A percentile compares a stretch with the other conserved stretches of the same genome.
Conservation (phyloP, 768 basidiomycete species). For the Tulasnella sp. region DNA sequence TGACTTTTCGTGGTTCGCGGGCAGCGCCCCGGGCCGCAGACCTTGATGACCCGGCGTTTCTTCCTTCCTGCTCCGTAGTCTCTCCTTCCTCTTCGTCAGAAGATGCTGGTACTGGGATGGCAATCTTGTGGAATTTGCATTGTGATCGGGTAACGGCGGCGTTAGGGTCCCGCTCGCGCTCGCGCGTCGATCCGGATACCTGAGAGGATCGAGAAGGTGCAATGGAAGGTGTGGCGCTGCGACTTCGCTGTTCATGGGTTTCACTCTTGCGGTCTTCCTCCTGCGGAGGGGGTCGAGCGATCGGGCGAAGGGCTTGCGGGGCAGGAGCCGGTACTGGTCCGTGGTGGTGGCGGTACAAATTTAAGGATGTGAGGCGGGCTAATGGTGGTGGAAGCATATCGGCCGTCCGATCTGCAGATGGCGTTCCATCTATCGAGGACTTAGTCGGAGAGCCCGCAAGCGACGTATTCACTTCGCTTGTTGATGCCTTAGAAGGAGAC, state of each 20-base stretch:
- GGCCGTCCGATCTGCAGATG: not conserved
- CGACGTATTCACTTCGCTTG: not conserved
- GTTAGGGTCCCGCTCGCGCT: slow-evolving; percentile 7
- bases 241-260: not conserved
- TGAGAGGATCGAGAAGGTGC: not conserved
- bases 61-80: not conserved
- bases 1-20: slow-evolving; percentile 3
- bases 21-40: not conserved
- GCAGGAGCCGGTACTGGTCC: not conserved
- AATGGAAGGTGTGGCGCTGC: not conserved
- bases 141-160: slow-evolving; percentile 20
- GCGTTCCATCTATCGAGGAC: not conserved
- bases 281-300: not conserved
- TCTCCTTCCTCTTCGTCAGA: not conserved
- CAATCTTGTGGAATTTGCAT: slow-evolving; percentile 19
- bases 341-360: slow-evolving; percentile 10
- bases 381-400: not conserved
- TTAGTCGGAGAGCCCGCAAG: not conserved
- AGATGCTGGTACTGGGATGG: slow-evolving; percentile 11
- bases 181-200: not conserved
- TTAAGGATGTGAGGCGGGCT: not conserved
- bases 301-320: not conserved
- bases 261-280: slow-evolving; percentile 1
- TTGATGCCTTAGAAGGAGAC: not conserved
- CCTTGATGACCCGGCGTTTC: not conserved